Evolutionary conservation across 1,139 yeast species (phyloP), one percentile per base, ranked within the genome.

Genomic region (Hyphopichia pseudoburtonii): DNA sequence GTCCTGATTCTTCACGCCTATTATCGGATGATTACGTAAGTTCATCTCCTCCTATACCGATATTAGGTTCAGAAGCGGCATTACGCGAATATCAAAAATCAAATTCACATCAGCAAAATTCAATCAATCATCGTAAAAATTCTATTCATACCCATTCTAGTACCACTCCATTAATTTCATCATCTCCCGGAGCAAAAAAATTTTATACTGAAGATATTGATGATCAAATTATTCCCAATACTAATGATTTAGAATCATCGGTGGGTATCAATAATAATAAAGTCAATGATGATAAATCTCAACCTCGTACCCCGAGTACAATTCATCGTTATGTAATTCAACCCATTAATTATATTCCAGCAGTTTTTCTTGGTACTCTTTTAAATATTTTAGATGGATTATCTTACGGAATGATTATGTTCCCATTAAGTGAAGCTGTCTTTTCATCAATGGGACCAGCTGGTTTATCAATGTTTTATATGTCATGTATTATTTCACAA

Each of bases 331-430:
- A 44, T 28, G 28, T 73, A 5, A 28, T 57, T 3, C 61, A 58
- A 43, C 82, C 84, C 0, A 40, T 75, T 3, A 48, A 65, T n/a
- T 80, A 74, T 51, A 40, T 80, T 2, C 94, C 95, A 0, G 82
- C 96, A 0, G 96, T 90, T 5, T 76, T 88, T 32, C 66, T 92
- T 30, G 98, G 98, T 0, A 72, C 89, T 0, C 64, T 92, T 33
- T 69, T 92, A 33, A 92, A 92, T 54, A 85, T 92, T 35, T 73
- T 92, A 38, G 98, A 92, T 61, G 98, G 96, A 0, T 71, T 92
- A 35, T 88, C 96, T 0, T 92, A 92, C 57, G 98, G 98, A 33
- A 90, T 92, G 97, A 90, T 92, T 54, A 80, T 92, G 70, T 92
- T 92, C 64, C 98, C 98, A 0, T 73, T 90, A 22, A 82, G 95